Percentiles rank a stretch among this genome's conserved stretches.
Evolutionary conservation across 495 filamentous ascomycete species (phyloP).

Genomic region (Trichoderma gamsii): DNA sequence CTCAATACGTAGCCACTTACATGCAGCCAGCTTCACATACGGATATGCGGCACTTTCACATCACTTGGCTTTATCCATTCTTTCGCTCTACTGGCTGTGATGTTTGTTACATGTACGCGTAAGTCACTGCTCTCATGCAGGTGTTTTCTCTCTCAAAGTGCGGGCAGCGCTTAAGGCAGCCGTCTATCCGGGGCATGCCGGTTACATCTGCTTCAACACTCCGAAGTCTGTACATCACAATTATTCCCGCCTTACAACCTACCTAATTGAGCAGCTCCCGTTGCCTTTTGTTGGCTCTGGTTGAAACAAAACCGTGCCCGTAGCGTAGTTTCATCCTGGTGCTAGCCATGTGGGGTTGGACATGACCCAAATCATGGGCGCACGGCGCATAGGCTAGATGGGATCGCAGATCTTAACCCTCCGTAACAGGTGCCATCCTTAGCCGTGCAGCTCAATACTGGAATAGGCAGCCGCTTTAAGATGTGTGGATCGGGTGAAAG

Average conservation of each 20-base stretch:
- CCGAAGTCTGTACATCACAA: neutral
- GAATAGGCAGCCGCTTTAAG: neutral
- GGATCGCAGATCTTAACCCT: constrained; percentile 4
- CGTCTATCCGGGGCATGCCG: neutral
- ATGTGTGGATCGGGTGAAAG: neutral
- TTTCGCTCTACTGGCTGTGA: no score
- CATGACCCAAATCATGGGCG: neutral
- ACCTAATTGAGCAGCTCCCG: neutral
- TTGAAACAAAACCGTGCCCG: neutral
- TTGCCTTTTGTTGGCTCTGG: neutral
- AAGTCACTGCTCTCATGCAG: no score
- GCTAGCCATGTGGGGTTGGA: neutral
- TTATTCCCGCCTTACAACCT: neutral
- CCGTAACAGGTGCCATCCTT: constrained; percentile 1
- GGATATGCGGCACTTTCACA: no score
- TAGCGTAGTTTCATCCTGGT: neutral
- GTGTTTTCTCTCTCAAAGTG: no score
- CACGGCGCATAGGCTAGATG: neutral
- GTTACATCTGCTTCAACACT: neutral
- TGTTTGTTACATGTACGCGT: no score
- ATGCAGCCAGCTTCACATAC: no score
- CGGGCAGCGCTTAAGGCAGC: neutral
- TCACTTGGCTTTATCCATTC: no score
- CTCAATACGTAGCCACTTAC: no score
- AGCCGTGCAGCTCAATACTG: neutral